Conservation (phyloP, 2,329 filamentous ascomycete genomes). For the Berkeleyomyces rouxiae region DNA sequence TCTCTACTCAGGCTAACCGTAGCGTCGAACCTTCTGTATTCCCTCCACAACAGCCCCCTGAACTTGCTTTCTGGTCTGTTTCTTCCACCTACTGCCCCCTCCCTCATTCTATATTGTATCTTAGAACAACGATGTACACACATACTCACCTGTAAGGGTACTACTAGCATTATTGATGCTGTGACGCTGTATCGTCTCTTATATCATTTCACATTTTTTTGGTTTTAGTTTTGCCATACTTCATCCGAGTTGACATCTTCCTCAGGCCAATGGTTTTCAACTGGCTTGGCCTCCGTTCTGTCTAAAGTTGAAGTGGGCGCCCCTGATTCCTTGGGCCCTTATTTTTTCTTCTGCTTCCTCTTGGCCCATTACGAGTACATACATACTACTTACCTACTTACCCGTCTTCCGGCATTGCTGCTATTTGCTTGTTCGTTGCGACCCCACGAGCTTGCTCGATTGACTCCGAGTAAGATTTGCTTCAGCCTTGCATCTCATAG, state of each 20-base stretch:
- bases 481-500: not conserved
- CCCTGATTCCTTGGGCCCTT: not conserved
- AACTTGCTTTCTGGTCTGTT: too few species aligned
- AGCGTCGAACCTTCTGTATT: too few species aligned
- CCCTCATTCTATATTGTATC: too few species aligned
- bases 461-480: not conserved
- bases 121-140: too few species aligned
- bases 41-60: too few species aligned
- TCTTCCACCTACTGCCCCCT: too few species aligned
- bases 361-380: not conserved
- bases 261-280: not conserved
- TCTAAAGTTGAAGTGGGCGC: not conserved
- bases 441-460: not conserved
- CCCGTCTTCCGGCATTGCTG: not conserved
- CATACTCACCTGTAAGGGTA: too few species aligned
- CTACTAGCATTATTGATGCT: not conserved
- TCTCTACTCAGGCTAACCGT: too few species aligned
- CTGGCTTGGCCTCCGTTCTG: not conserved
- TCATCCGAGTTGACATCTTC: not conserved
- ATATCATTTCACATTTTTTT: not conserved
- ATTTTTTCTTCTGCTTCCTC: not conserved
- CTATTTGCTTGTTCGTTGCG: constrained; percentile 1
- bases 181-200: not conserved
- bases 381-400: not conserved
- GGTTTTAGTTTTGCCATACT: not conserved